Evolutionary conservation across 345 rosid species (phyloP).

Genomic region (Cochlearia excelsa): DNA sequence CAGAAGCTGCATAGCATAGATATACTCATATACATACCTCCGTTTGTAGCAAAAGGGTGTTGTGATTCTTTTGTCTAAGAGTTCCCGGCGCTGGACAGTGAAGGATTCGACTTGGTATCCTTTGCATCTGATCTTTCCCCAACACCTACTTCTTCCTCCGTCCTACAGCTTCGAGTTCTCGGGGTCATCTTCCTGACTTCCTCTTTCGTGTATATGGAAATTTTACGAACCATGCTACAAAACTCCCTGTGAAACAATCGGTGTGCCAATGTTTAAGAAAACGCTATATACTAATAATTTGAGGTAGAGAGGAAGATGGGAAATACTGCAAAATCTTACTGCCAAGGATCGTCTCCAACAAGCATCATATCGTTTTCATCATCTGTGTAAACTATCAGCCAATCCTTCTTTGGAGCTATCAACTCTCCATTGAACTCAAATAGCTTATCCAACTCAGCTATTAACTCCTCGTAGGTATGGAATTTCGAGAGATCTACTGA

Average conservation of each 20-base stretch:
- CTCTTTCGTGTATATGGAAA: constrained; percentile 62
- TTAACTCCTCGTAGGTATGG: constrained; percentile 59
- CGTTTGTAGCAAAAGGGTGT: constrained; percentile 16
- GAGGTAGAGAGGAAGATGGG: no score
- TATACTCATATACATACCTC: constrained; percentile 13
- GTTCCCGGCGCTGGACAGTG: constrained; percentile 36
- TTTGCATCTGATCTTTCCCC: constrained; percentile 41
- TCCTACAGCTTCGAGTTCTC: constrained; percentile 42
- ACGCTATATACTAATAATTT: no score
- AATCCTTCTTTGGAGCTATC: constrained; percentile 52
- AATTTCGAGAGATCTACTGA: constrained; percentile 82
- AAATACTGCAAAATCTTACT: constrained; percentile 45
- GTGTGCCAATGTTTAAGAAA: not conserved
- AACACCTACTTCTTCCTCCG: constrained; percentile 39
- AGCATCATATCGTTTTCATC: constrained; percentile 93
- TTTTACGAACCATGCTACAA: constrained; percentile 68
- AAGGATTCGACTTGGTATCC: constrained; percentile 42
- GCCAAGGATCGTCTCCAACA: constrained; percentile 97
- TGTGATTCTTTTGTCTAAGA: constrained; percentile 17
- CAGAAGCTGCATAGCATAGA: not conserved
- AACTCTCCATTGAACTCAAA: constrained; percentile 75
- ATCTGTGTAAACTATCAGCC: constrained; percentile 79
- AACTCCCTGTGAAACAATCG: constrained; percentile 54
- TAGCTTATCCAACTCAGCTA: constrained; percentile 59
- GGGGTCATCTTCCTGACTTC: constrained; percentile 81